Conservation (phyloP, 805 yeast species). For the Lipomyces yamadae region DNA sequence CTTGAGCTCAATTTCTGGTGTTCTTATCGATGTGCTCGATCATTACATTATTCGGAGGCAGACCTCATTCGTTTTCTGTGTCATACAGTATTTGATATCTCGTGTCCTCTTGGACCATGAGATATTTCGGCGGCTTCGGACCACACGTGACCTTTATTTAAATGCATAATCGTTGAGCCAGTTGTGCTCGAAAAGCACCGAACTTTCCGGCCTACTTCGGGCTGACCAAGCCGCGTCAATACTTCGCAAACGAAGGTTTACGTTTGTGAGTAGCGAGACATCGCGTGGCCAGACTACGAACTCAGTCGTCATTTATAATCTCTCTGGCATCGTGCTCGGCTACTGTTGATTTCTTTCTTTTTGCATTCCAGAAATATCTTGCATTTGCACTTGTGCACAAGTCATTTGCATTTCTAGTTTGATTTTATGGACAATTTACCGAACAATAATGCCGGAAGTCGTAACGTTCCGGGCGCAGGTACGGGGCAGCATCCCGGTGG, state of each 20-base stretch:
- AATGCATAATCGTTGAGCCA: not conserved
- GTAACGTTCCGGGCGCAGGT: not conserved
- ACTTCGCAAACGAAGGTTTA: no score
- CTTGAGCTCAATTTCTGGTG: no score
- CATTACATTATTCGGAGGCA: not conserved
- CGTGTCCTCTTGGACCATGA: not conserved
- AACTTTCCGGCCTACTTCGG: not conserved
- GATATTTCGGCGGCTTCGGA: no score
- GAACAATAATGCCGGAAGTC: constrained; percentile 8
- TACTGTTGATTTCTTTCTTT: not conserved
- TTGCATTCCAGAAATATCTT: not conserved
- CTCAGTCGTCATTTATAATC: not conserved
- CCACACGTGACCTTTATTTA: not conserved
- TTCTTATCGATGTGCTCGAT: not conserved
- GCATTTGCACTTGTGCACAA: not conserved
- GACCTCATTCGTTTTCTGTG: no score
- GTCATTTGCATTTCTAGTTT: not conserved
- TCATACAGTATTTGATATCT: not conserved
- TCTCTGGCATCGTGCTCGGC: not conserved
- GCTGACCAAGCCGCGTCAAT: not conserved
- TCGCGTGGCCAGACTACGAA: not conserved
- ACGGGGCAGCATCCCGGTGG: not conserved
- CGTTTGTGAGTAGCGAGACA: not conserved
- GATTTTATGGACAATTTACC: not conserved
- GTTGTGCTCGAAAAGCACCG: not conserved